Conservation (phyloP, 306 rosid species). For the Quercus variabilis region DNA sequence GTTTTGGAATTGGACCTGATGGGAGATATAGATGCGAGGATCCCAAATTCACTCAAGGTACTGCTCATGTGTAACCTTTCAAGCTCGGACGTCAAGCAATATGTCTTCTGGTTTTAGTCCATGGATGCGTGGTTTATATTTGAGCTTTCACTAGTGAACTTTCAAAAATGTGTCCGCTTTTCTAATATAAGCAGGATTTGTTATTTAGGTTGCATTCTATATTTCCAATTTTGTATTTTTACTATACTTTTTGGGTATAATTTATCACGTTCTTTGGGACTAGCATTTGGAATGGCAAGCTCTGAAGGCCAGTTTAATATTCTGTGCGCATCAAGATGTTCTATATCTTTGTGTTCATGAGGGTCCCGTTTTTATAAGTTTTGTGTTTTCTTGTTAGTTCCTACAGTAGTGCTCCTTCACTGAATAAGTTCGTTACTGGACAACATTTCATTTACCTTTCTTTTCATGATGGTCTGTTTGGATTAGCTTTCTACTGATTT, state of each 20-base stretch:
- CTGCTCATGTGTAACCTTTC: constrained; percentile 75
- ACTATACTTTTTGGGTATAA: constrained; percentile 1
- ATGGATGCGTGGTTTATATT: constrained; percentile 37
- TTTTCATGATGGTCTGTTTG: too few relatives aligned
- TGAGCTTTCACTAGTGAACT: constrained; percentile 27
- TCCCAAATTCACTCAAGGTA: constrained; percentile 96
- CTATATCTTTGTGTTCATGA: neutral
- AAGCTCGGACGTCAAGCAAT: constrained; percentile 6
- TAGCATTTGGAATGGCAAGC: constrained; percentile 23
- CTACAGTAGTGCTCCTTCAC: neutral
- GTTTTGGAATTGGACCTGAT: constrained; percentile 97
- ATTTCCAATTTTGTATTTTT: constrained; percentile 31
- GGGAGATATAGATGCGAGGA: constrained; percentile 97
- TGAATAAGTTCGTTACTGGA: too few relatives aligned
- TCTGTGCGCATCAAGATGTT: neutral
- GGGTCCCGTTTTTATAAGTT: neutral
- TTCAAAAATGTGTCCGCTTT: constrained; percentile 26
- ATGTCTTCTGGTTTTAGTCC: constrained; percentile 20
- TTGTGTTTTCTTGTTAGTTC: neutral
- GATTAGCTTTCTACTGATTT: too few relatives aligned
- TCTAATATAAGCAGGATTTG: constrained; percentile 38
- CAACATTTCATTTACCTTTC: too few relatives aligned
- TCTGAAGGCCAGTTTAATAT: constrained; percentile 1
- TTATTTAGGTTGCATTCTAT: constrained; percentile 38
- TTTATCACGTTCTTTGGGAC: constrained; percentile 31